Evolutionary conservation across 768 basidiomycete species (phyloP).

Genomic region (Zangia roseola): DNA sequence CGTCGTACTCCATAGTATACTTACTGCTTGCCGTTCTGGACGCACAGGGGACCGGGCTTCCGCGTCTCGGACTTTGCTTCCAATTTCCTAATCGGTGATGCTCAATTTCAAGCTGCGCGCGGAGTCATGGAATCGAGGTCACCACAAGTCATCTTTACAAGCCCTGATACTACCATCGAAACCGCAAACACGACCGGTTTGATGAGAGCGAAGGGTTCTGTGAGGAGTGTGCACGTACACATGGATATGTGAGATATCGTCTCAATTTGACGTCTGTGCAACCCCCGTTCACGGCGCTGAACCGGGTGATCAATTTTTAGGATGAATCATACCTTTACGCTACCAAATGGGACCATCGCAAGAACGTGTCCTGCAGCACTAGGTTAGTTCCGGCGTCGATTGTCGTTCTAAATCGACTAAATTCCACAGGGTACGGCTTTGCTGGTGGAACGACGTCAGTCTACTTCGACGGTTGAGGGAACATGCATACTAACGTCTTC

Average conservation of each 20-base stretch:
- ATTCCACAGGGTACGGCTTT: conserved; percentile 59
- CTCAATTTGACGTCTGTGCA: background rate
- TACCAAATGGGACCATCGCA: conserved; percentile 65
- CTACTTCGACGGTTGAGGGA: background rate
- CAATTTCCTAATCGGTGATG: conserved; percentile 66
- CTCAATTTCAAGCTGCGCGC: conserved; percentile 69
- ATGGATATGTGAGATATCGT: conserved; percentile 58
- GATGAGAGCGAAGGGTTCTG: conserved; percentile 51
- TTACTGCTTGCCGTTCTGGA: background rate
- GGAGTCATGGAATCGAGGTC: conserved; percentile 49
- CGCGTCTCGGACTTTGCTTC: conserved; percentile 73
- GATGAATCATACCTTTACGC: conserved; percentile 60
- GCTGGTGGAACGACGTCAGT: conserved; percentile 79
- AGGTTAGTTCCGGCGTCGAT: conserved; percentile 42
- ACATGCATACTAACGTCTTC: background rate
- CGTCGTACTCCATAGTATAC: background rate
- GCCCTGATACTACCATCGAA: conserved; percentile 16
- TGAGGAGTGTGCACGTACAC: conserved; percentile 70
- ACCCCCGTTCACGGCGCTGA: background rate
- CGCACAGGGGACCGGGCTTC: conserved; percentile 69
- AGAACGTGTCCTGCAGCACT: conserved; percentile 78
- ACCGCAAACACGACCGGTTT: conserved; percentile 29
- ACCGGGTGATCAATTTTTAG: conserved; percentile 30
- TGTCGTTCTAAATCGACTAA: background rate
- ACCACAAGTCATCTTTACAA: conserved; percentile 15